Base-by-base conservation (phyloP, 2,329 filamentous ascomycete genomes). In the Aspergillus sp. region DNA sequence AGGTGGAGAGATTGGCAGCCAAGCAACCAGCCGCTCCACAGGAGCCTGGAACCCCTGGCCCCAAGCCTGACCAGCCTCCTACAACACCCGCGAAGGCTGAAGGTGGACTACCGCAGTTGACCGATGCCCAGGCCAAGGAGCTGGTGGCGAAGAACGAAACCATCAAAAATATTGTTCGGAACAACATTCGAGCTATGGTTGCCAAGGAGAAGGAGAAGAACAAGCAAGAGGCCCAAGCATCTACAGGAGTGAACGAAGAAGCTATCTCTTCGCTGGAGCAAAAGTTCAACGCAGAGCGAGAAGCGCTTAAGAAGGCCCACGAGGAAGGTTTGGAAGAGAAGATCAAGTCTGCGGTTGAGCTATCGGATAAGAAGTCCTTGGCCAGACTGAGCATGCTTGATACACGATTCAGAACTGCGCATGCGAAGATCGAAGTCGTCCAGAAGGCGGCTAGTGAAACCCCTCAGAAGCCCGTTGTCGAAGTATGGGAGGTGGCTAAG, bases 401-500 rank as follows among this genome's bases (percentile, higher is more conserved):
- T 53, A 87, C 84, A 54, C 82, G 84, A 60, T 69, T 77, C 37
- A 80, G 77, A 49, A 69, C 72, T 7, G 80, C 83, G 0, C 75
- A 76, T 40, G 86, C 85, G 5, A 94, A 93, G 70, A 70, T 94
- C 29, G 78, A 79, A 1, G 81, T 93, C 1, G 86, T 97, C 4
- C 79, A 90, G 58, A 86, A 82, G 37, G 90, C 91, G 9, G 89
- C 86, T 0, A 77, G 76, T n/a, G 86, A 95, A 38, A 96, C 90
- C 1, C 91, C 91, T 0, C 77, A 91, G 56, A 83, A 82, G 61
- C 81, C 90, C 0, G 89, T 97, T 4, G 79, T 73, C 7, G 90
- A 96, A 65, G 90, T 96, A 0, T 96, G 88, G 87, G 82, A 85
- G 50, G 71, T 87, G 42, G 90, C 86, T 0, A 90, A 91, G 67